Conservation (phyloP, 768 basidiomycete species). For the Leccinum sublutescens region DNA sequence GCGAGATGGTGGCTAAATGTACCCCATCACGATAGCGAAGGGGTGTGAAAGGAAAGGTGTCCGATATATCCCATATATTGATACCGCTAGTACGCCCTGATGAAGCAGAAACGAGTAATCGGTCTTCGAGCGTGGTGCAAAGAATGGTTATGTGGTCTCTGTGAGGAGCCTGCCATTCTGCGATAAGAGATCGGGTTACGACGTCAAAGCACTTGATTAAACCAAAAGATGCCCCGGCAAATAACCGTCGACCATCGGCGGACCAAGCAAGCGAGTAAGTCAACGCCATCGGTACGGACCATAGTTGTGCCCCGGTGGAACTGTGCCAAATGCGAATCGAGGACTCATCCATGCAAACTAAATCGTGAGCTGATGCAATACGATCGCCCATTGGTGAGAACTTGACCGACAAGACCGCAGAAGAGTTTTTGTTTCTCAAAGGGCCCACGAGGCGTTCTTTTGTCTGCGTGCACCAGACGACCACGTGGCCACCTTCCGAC, state of each 20-base stretch:
- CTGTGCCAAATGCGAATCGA: slow-evolving; percentile 15
- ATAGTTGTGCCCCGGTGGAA: not conserved
- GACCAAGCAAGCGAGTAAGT: no score
- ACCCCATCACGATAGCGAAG: not conserved
- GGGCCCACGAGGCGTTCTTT: slow-evolving; percentile 2
- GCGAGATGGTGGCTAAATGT: slow-evolving; percentile 1
- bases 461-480: not conserved
- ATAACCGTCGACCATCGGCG: no score
- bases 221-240: no score
- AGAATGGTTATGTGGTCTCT: slow-evolving; percentile 10
- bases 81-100: not conserved
- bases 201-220: slow-evolving; percentile 11
- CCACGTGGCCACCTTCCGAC: not conserved
- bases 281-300: no score
- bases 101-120: slow-evolving; percentile 1
- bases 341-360: not conserved
- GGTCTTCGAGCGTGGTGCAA: not conserved
- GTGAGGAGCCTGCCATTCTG: not conserved
- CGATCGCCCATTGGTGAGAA: slow-evolving; percentile 14
- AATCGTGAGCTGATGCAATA: slow-evolving; percentile 4
- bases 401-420: slow-evolving; percentile 12
- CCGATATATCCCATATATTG: slow-evolving; percentile 15
- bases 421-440: not conserved
- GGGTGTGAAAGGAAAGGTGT: not conserved
- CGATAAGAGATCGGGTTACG: not conserved